These are phyloP conservation scores for Fragaria iinumae DNA, from an alignment of 306 rosid species.

Conservation along the genomic window DNA sequence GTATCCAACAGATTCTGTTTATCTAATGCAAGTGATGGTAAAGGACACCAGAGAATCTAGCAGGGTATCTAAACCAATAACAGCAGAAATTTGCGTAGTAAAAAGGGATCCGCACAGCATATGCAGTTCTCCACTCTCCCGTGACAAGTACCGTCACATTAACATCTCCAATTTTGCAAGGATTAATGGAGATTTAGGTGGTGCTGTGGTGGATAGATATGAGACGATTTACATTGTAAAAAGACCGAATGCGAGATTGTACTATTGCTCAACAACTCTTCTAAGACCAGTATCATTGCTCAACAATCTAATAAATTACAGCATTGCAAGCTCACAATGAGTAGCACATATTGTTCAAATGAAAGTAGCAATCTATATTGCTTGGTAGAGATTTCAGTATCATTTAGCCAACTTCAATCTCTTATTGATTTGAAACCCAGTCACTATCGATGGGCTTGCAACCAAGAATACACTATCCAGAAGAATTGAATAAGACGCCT, in stretches of 20 bases:
- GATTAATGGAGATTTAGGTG: neutral
- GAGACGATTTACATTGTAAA: neutral
- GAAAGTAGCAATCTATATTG: too few relatives aligned
- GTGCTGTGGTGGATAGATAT: neutral
- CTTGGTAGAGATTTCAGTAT: neutral
- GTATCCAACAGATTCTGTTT: too few relatives aligned
- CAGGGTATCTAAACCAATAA: neutral
- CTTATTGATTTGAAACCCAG: constrained; percentile 50
- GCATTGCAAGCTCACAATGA: neutral
- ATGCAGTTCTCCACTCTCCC: too few relatives aligned
- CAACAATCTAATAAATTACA: neutral
- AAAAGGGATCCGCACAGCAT: too few relatives aligned
- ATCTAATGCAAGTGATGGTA: too few relatives aligned
- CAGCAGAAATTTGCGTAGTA: neutral
- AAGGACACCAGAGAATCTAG: too few relatives aligned
- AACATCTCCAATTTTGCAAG: too few relatives aligned
- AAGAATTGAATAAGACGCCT: constrained; percentile 21
- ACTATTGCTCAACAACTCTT: neutral
- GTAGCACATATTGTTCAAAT: neutral
- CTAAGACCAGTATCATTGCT: neutral
- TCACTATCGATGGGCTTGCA: constrained; percentile 40
- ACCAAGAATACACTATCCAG: constrained; percentile 47
- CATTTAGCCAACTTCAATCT: constrained; percentile 11
- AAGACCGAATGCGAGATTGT: neutral
- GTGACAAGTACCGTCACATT: too few relatives aligned